Evolutionary conservation across 352 stramenopile genomes (phyloP).

Genomic region (Phytophthora aleatoria): DNA sequence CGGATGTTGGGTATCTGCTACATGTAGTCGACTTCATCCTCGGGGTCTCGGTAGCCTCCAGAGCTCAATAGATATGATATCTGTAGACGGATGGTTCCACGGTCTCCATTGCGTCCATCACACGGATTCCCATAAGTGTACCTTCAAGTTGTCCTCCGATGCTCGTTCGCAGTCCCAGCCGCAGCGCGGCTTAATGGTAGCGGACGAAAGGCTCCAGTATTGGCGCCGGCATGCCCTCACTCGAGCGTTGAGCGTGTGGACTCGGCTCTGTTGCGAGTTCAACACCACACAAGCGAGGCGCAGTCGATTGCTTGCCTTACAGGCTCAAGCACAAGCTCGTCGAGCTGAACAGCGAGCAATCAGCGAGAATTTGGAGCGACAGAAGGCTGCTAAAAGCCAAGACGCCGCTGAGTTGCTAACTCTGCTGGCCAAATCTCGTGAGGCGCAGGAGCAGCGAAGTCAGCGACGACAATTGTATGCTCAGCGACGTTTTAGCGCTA

Average conservation of each 20-base stretch:
- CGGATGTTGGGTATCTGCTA: slow-evolving; percentile 38
- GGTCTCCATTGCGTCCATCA: slow-evolving; percentile 43
- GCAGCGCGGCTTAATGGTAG: slow-evolving; percentile 25
- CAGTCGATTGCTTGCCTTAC: slow-evolving; percentile 22
- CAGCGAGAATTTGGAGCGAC: slow-evolving; percentile 14
- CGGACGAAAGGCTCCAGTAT: slow-evolving; percentile 28
- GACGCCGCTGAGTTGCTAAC: slow-evolving; percentile 19
- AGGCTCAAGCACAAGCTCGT: slow-evolving; percentile 40
- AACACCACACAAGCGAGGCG: slow-evolving; percentile 7
- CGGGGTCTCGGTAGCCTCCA: slow-evolving; percentile 47
- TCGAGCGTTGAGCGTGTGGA: slow-evolving; percentile 16
- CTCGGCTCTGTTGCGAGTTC: slow-evolving; percentile 15
- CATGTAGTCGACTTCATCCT: slow-evolving; percentile 13
- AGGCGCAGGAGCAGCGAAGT: slow-evolving; percentile 23
- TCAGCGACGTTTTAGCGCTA: slow-evolving; percentile 20
- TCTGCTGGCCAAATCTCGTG: slow-evolving; percentile 24
- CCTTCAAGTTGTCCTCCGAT: slow-evolving; percentile 8
- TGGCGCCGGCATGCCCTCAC: slow-evolving; percentile 20
- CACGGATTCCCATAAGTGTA: slow-evolving; percentile 1
- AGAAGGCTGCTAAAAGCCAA: slow-evolving; percentile 21
- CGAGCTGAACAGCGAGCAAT: slow-evolving; percentile 28
- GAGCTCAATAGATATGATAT: slow-evolving; percentile 6
- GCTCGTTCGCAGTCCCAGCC: slow-evolving; percentile 17
- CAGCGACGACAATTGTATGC: slow-evolving; percentile 31
- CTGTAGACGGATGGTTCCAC: slow-evolving; percentile 53